Percentiles rank a stretch among this genome's conserved stretches.
phyloP scores from a whole-genome alignment of 164 flowering plant species.

The Piper longum region DNA sequence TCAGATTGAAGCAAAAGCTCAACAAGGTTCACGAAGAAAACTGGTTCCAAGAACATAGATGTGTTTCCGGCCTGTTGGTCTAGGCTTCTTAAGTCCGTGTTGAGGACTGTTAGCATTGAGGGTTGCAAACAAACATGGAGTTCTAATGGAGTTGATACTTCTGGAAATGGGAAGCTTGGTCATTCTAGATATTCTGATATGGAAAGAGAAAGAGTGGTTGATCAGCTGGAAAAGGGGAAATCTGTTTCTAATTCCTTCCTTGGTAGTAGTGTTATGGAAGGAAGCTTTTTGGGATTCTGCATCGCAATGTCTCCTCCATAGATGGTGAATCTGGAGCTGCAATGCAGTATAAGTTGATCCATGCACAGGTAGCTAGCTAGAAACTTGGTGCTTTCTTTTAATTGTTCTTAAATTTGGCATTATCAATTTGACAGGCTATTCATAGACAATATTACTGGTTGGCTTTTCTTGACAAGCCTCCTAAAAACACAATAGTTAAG shows the following conservation, averaged over 20 bases:
- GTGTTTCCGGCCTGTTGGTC: conserved; percentile 12
- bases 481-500: conserved; percentile 8
- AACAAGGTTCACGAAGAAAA: conserved; percentile 4
- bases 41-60: conserved; percentile 8
- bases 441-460: neutral
- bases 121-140: conserved; percentile 3
- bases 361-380: conserved; percentile 15
- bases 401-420: neutral
- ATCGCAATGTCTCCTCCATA: neutral
- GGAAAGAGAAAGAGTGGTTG: conserved; percentile 12
- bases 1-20: conserved; percentile 7
- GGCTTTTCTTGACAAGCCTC: conserved; percentile 18
- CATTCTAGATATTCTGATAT: conserved; percentile 2
- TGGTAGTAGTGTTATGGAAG: conserved; percentile 15
- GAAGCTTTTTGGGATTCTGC: neutral
- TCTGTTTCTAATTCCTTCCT: conserved; percentile 19
- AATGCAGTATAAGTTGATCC: neutral
- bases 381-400: neutral
- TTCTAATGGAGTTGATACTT: neutral
- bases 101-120: conserved; percentile 17
- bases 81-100: conserved; percentile 20
- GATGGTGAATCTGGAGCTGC: neutral
- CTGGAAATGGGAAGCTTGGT: conserved; percentile 3
- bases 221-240: conserved; percentile 25
- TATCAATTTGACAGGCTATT: neutral